Base-by-base conservation (phyloP, 768 basidiomycete species). In the Boletus patriciae region DNA sequence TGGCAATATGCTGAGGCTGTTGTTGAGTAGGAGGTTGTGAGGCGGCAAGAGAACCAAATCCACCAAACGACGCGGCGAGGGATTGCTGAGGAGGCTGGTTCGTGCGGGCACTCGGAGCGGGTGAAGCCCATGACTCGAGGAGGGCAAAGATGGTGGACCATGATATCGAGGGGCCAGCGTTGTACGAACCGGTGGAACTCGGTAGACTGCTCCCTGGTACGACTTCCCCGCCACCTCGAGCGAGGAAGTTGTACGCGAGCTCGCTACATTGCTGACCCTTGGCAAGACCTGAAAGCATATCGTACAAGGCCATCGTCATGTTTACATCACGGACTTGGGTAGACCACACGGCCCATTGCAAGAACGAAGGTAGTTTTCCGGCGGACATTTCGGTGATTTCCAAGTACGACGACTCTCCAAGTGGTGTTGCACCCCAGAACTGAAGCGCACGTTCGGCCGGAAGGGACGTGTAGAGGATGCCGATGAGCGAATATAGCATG, bases 261-360 rank as follows among this genome's bases (percentile, higher is more conserved):
- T 92, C 89, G 62, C 91, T 92, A 64, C 90, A 91, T 62, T 88
- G 86, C 55, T 88, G 86, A 0, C 94, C 94, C 50, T 88, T 87
- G 3, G 92, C 82, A 27, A 95, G 77, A 21, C 94, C 92, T 9
- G 83, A 78, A 31, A 97, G 75, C 94, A 95, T 95, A 63, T 95
- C 90, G 67, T 92, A 94, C 50, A 94, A 72, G 0, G 91, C 90
- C 62, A 85, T 86, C 40, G 87, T 78, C 83, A 92, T 86, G 2
- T 82, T 82, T 7, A 81, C 66, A 58, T 92, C 90, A 57, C 87
- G 82, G 6, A 82, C 77, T 54, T 92, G 85, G 1, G 90, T 90
- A 1, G 88, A 89, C 88, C 88, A 90, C 10, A 91, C 84, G 0
- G 91, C 91, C 94, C 93, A 96, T 55, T 92, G 90, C 46, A 96